phyloP scores from a whole-genome alignment of 495 filamentous ascomycete genomes.

The Xylaria flabelliformis region DNA sequence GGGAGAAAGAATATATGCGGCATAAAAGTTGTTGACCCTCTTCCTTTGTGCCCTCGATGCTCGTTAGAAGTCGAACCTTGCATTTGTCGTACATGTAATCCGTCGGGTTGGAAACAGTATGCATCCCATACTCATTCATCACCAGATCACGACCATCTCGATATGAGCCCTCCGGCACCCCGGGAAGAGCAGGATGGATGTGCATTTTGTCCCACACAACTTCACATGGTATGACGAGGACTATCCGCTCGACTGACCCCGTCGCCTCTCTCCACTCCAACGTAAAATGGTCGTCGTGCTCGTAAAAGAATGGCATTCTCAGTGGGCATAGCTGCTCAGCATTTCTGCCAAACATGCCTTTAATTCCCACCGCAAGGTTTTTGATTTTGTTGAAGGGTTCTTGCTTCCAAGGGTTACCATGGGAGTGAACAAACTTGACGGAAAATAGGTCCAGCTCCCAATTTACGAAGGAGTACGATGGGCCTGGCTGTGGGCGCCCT shows the following conservation, averaged over 20 bases:
- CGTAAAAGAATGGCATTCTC: neutral
- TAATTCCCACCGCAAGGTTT: neutral
- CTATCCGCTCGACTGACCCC: constrained; percentile 27
- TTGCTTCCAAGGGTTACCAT: neutral
- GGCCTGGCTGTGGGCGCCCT: neutral
- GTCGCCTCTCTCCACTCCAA: neutral
- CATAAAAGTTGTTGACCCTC: neutral
- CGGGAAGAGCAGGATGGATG: neutral
- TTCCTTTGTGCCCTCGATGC: too few species aligned
- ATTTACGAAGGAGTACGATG: neutral
- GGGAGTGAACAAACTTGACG: neutral
- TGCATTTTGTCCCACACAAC: neutral
- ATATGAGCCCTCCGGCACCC: neutral
- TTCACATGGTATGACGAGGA: neutral
- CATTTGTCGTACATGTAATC: neutral
- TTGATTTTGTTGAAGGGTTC: neutral
- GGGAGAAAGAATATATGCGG: neutral
- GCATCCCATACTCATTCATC: neutral
- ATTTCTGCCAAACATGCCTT: neutral
- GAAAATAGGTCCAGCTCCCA: constrained; percentile 11
- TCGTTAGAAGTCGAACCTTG: neutral
- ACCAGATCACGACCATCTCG: neutral
- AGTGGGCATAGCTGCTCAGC: neutral
- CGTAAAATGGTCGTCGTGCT: neutral
- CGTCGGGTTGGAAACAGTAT: neutral